These are phyloP conservation scores for Pythium dissimile DNA, from an alignment of 352 stramenopile genomes.

Conservation along the genomic window DNA sequence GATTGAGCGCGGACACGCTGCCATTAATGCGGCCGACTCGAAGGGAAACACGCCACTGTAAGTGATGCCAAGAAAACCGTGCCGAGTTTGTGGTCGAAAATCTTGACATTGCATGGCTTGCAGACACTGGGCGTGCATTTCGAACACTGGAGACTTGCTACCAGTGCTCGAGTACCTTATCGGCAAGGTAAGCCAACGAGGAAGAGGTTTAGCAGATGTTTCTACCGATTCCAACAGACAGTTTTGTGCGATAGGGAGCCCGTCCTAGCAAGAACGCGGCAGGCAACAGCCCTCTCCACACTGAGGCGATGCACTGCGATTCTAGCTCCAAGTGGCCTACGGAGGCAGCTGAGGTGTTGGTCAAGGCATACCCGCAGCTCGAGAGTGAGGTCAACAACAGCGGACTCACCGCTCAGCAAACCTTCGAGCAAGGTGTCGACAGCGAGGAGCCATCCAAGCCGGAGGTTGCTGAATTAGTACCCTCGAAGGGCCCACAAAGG, in stretches of 20 bases:
- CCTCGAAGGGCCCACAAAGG: constrained; percentile 19
- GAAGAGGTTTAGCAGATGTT: neutral
- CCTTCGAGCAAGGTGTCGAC: constrained; percentile 63
- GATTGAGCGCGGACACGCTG: constrained; percentile 52
- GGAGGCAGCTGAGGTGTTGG: constrained; percentile 35
- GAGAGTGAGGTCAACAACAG: constrained; percentile 49
- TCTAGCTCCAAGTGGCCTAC: constrained; percentile 50
- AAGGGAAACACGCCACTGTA: constrained; percentile 76
- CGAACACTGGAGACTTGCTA: constrained; percentile 39
- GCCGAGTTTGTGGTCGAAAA: neutral
- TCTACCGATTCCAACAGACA: neutral
- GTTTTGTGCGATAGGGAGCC: constrained; percentile 34
- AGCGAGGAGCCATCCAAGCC: constrained; percentile 37
- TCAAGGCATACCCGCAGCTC: constrained; percentile 53
- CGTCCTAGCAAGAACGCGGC: constrained; percentile 54
- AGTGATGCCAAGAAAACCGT: neutral
- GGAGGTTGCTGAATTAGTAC: neutral
- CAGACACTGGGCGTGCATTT: constrained; percentile 75
- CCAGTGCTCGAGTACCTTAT: constrained; percentile 54
- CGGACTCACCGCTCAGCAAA: constrained; percentile 55
- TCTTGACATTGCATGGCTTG: neutral
- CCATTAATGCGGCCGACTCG: constrained; percentile 50
- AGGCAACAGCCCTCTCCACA: constrained; percentile 65
- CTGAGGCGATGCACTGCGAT: constrained; percentile 77
- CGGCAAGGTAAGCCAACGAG: constrained; percentile 35